Evolutionary conservation across 371 early-diverging fungal species (phyloP).

Genomic region (Lichtheimia ornata): DNA sequence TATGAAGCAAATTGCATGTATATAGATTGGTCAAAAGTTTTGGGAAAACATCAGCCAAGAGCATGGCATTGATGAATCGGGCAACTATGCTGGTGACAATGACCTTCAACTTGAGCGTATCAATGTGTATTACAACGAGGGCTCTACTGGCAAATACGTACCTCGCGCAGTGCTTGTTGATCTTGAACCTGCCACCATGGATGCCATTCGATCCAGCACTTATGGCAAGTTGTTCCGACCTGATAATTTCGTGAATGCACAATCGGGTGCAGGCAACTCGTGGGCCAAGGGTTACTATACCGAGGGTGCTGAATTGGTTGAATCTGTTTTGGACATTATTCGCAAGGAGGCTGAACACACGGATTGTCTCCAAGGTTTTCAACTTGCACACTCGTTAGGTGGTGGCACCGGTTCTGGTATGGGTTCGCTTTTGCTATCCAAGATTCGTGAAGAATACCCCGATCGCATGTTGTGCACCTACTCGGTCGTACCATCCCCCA

Average conservation of each 20-base stretch:
- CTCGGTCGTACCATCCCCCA: conserved; percentile 95
- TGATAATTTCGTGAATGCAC: conserved; percentile 87
- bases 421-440: conserved; percentile 84
- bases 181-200: conserved; percentile 99
- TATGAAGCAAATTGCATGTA: conserved; percentile 58
- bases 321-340: conserved; percentile 79
- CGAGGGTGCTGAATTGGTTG: conserved; percentile 89
- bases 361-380: conserved; percentile 90
- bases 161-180: conserved; percentile 98
- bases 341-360: conserved; percentile 85
- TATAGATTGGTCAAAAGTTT: conserved; percentile 84
- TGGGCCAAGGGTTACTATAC: conserved; percentile 95
- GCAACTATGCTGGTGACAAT: conserved; percentile 80
- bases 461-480: conserved; percentile 93
- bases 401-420: conserved; percentile 91
- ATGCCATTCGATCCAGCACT: conserved; percentile 78
- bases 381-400: conserved; percentile 85
- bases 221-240: conserved; percentile 82
- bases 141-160: conserved; percentile 78
- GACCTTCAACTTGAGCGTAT: conserved; percentile 94
- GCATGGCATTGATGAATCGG: conserved; percentile 86
- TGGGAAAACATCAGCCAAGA: conserved; percentile 95
- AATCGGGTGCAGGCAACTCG: conserved; percentile 90
- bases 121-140: conserved; percentile 98
- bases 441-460: conserved; percentile 92